Evolutionary conservation across 225 moss, liverwort and hornwort species (phyloP), one percentile per base, ranked within the genome.

Genomic region (Rhytidiadelphus loreus): DNA sequence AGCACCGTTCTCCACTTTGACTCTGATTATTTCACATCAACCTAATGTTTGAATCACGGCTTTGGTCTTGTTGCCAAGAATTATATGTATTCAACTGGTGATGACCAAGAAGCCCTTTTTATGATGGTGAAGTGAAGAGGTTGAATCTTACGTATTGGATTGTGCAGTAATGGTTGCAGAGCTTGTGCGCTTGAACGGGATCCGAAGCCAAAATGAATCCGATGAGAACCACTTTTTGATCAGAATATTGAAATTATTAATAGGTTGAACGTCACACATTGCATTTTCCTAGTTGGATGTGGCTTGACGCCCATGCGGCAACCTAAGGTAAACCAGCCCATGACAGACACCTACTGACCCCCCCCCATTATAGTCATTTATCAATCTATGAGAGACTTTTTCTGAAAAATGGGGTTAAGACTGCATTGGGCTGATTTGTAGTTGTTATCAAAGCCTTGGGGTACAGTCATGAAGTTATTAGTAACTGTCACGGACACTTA

Each of bases 161-260:
- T 87, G 76, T 83, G 91, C 93, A 97, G 98, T 98, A 68, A 96
- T 98, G 97, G 97, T 97, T 74, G 97, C 98, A 81, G 97, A 97
- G 91, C 93, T 96, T 37, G 89, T 95, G 81, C 96, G 95, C 37
- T 80, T 96, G 89, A 97, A 96, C 53, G 76, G 86, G 88, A n/a
- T n/a, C n/a, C n/a, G n/a, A 81, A 88, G 88, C 95, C 96, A 69
- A 92, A 95, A 73, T 94, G 98, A 77, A 91, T 98, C 75, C 91
- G 95, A 96, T 98, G 80, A 80, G 90, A 70, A 57, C 56, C 56
- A 29, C n/a, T 62, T 52, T 77, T 39, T 66, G 12, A 41, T 81
- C 59, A 48, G 60, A 43, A 21, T 59, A 60, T 81, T 41, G 81
- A 80, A 78, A 65, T 63, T 21, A 23, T 46, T 35, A 58, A 16